Percentiles rank a stretch among this genome's conserved stretches.
Conservation (phyloP, 768 basidiomycete species). For the Pholiota molesta region DNA sequence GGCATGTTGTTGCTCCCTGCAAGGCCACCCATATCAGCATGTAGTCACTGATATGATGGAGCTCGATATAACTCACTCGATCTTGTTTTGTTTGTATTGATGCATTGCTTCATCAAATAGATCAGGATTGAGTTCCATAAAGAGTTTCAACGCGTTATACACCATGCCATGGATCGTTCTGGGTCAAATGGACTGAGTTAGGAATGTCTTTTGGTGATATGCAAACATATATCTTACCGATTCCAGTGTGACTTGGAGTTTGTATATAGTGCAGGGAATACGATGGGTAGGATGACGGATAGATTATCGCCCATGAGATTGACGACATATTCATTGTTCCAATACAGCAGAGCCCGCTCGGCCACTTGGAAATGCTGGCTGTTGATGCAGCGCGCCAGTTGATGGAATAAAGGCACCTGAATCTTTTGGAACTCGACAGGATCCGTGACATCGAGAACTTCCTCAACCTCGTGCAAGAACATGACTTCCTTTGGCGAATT, state of each 20-base stretch:
- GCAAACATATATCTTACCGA: slow-evolving; percentile 57
- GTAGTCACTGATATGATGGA: not conserved
- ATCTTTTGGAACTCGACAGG: slow-evolving; percentile 97
- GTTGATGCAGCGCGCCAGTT: slow-evolving; percentile 96
- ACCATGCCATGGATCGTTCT: slow-evolving; percentile 99
- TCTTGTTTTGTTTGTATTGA: slow-evolving; percentile 87
- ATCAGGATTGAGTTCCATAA: slow-evolving; percentile 99
- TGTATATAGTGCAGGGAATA: slow-evolving; percentile 94
- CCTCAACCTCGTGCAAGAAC: slow-evolving; percentile 99
- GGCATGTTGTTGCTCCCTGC: slow-evolving; percentile 87
- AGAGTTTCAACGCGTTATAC: slow-evolving; percentile 95
- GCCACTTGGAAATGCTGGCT: slow-evolving; percentile 99
- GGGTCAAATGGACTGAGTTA: slow-evolving; percentile 12
- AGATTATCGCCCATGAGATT: slow-evolving; percentile 99
- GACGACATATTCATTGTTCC: slow-evolving; percentile 99
- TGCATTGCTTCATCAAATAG: slow-evolving; percentile 93
- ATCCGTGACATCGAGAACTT: slow-evolving; percentile 97
- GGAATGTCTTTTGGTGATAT: slow-evolving; percentile 6
- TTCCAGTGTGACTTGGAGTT: slow-evolving; percentile 99
- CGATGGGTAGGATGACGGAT: slow-evolving; percentile 85
- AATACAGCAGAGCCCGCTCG: slow-evolving; percentile 94
- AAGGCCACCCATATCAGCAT: slow-evolving; percentile 1
- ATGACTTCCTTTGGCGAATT: slow-evolving; percentile 99
- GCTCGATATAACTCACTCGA: slow-evolving; percentile 60
- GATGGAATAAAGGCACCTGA: slow-evolving; percentile 88